Conservation (phyloP, 768 basidiomycete species). For the Naganishia vaughanmartiniae region DNA sequence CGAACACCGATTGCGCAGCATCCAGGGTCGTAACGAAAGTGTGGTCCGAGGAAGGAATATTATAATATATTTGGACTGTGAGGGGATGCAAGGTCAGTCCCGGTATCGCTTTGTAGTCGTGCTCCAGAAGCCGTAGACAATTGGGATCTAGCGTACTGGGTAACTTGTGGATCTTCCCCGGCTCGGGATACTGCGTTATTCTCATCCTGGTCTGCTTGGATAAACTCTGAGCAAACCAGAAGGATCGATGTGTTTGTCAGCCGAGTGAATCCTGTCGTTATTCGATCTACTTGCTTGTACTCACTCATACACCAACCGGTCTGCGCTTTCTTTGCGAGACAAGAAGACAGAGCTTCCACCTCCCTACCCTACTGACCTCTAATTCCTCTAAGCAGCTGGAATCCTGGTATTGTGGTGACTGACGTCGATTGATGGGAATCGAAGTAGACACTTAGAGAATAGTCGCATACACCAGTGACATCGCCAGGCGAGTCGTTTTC, state of each 20-base stretch:
- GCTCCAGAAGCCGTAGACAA: background rate
- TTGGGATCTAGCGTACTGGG: conserved; percentile 5
- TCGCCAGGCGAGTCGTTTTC: background rate
- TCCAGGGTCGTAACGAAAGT: conserved; percentile 23
- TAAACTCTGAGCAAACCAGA: background rate
- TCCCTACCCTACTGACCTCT: background rate
- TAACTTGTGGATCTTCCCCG: conserved; percentile 29
- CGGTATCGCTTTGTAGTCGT: background rate
- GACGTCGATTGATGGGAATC: background rate
- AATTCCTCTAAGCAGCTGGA: background rate
- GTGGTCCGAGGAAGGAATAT: conserved; percentile 26
- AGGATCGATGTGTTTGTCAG: background rate
- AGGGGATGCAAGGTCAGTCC: background rate
- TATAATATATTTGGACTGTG: conserved; percentile 29
- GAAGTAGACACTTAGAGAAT: background rate
- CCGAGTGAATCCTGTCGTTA: background rate
- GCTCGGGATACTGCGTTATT: conserved; percentile 3
- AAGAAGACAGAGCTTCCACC: background rate
- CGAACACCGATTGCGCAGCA: conserved; percentile 20
- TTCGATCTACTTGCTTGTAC: background rate
- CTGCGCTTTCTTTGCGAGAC: background rate
- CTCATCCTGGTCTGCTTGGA: background rate
- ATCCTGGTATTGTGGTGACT: background rate
- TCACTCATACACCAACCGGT: background rate
- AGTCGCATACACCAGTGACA: background rate